Evolutionary conservation across 495 filamentous ascomycete genomes (phyloP).

Genomic region (Talaromyces adpressus): DNA sequence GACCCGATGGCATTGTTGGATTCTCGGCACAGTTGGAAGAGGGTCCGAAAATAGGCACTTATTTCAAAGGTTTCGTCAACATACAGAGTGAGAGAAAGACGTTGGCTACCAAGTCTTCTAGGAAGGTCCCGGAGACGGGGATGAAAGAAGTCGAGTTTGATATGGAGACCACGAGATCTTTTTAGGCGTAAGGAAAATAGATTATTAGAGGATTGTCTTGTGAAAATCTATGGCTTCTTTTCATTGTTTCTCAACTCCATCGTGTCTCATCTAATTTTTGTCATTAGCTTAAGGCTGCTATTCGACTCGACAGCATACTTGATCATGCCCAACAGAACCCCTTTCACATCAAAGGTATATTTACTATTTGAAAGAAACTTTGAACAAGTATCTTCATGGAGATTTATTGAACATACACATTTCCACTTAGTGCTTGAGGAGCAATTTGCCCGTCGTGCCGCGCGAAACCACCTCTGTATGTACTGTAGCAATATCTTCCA

Average conservation of each 20-base stretch:
- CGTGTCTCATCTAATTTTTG: background rate
- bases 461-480: background rate
- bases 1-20: background rate
- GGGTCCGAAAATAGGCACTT: background rate
- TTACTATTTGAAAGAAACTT: background rate
- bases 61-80: background rate
- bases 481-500: background rate
- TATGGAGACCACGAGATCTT: background rate
- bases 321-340: background rate
- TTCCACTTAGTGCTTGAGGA: slow-evolving; percentile 1
- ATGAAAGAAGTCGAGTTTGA: background rate
- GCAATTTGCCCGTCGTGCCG: background rate
- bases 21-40: background rate
- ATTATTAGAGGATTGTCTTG: background rate
- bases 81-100: background rate
- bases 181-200: background rate
- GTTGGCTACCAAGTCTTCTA: background rate
- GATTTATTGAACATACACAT: background rate
- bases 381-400: background rate
- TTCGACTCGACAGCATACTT: no score
- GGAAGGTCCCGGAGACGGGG: background rate
- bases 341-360: background rate
- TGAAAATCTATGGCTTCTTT: background rate
- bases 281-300: background rate
- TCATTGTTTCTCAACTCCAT: background rate